Percentiles rank a stretch among this genome's conserved stretches.
These are phyloP conservation scores for Casuarina glauca DNA, from an alignment of 306 rosid genomes.

Conservation along the genomic window DNA sequence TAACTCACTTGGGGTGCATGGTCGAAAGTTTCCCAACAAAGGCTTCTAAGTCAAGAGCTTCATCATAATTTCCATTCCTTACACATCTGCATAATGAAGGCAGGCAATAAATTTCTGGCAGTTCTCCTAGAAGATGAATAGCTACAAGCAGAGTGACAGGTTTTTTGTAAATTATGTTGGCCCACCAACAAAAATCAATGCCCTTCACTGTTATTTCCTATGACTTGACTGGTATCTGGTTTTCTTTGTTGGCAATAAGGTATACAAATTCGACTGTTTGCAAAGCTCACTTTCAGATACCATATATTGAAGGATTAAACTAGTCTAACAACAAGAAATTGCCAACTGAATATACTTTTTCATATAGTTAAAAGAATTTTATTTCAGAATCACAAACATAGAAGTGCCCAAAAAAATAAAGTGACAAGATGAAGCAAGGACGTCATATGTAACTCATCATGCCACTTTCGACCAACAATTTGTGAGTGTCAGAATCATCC, in stretches of 20 bases:
- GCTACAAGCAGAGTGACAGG: background rate
- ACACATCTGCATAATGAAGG: conserved; percentile 67
- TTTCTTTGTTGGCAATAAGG: background rate
- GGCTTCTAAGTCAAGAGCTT: conserved; percentile 96
- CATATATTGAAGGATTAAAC: background rate
- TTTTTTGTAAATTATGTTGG: background rate
- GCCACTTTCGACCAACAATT: background rate
- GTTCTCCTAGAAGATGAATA: background rate
- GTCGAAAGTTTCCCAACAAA: conserved; percentile 88
- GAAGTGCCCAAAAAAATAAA: background rate
- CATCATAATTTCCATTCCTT: conserved; percentile 95
- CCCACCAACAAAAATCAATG: background rate
- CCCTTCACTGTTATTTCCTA: background rate
- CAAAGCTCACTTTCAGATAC: background rate
- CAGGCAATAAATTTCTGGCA: conserved; percentile 19
- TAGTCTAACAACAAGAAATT: background rate
- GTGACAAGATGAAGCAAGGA: background rate
- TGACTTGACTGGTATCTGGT: background rate
- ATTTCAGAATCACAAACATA: background rate
- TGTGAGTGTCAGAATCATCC: background rate
- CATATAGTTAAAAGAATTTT: background rate
- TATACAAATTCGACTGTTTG: background rate
- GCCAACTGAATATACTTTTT: background rate
- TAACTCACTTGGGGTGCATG: conserved; percentile 90
- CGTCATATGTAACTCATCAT: background rate